Percentiles rank a stretch among this genome's conserved stretches.
Conservation (phyloP, 2,329 filamentous ascomycete species). For the Alternaria gansuensis region DNA sequence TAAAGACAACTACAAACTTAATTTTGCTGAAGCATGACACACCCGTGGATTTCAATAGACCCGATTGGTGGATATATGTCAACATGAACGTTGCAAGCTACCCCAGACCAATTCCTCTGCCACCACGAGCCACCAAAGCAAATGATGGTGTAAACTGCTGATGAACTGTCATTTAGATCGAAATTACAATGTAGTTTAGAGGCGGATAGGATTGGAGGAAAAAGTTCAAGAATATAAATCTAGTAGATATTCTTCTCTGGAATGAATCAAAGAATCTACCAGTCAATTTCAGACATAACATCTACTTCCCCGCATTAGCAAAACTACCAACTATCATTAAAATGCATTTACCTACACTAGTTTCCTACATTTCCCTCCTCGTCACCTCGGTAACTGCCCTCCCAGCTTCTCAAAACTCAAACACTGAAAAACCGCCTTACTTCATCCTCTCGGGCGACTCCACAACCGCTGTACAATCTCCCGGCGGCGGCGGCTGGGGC, state of each 20-base stretch:
- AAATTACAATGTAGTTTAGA: not conserved
- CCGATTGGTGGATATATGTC: slow-evolving; percentile 24
- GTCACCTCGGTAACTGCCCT: slow-evolving; percentile 7
- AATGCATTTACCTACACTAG: slow-evolving; percentile 10
- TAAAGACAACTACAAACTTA: too few relatives aligned
- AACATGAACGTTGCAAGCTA: not conserved
- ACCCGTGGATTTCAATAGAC: not conserved
- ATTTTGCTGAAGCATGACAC: not conserved
- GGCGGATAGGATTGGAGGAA: not conserved
- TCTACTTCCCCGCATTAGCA: not conserved
- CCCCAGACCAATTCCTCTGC: not conserved
- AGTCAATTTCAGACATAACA: not conserved
- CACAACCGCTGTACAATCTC: slow-evolving; percentile 45
- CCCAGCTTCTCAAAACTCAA: slow-evolving; percentile 1
- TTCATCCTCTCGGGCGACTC: slow-evolving; percentile 52
- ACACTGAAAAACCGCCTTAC: slow-evolving; percentile 25
- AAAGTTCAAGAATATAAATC: slow-evolving; percentile 1
- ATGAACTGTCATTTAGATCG: not conserved
- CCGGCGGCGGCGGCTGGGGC: slow-evolving; percentile 60
- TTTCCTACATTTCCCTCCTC: slow-evolving; percentile 10
- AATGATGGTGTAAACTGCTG: not conserved
- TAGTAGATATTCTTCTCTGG: not conserved
- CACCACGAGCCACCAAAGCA: not conserved
- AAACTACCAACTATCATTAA: not conserved
- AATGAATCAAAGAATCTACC: not conserved